Base-by-base conservation (phyloP, 2,329 filamentous ascomycete genomes). In the Macrophomina tecta region DNA sequence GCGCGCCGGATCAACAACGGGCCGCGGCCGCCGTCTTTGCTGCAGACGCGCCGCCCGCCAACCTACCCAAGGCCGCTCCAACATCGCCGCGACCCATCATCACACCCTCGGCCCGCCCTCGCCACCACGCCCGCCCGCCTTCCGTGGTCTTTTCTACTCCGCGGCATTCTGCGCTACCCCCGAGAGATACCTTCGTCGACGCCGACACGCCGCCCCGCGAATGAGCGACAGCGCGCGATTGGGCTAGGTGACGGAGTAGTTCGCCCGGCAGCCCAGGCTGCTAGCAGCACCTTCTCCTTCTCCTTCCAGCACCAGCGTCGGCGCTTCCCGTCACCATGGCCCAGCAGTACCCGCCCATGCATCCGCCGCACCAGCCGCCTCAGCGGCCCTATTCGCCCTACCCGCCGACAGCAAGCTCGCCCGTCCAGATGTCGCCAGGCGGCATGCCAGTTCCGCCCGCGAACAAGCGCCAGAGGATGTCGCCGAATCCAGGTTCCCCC, bases 401-500 rank as follows among this genome's bases (percentile, higher is more conserved):
- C 32, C 55, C 77, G n/a, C 77, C 77, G 61, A 72, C 70, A 7
- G 70, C 72, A 14, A 76, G 76, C 72, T 73, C 75, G 70, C 88
- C 64, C 34, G 53, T 65, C 23, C 64, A 65, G 53, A 66, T 66
- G 64, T 85, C 82, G 60, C 81, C 85, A 28, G 82, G 84, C 38
- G 73, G 77, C 75, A 78, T 80, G 75, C 81, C 90, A 79, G 86
- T 90, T 58, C 91, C 91, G 58, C 89, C 91, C 16, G 87, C 90
- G 62, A 89, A 89, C 67, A 76, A 77, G 67, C 86, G 89, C 40
- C 80, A 84, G n/a, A 89, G 90, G 62, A 84, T 76, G 5, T 77
- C 69, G 75, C 65, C 74, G 71, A 69, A 77, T 73, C 63, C 76
- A 72, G 53, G 67, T 6, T 65, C 64, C 75, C 48, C 64, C 76